These are phyloP conservation scores for Saturnispora besseyi DNA, from an alignment of 805 yeast species.

Conservation along the genomic window DNA sequence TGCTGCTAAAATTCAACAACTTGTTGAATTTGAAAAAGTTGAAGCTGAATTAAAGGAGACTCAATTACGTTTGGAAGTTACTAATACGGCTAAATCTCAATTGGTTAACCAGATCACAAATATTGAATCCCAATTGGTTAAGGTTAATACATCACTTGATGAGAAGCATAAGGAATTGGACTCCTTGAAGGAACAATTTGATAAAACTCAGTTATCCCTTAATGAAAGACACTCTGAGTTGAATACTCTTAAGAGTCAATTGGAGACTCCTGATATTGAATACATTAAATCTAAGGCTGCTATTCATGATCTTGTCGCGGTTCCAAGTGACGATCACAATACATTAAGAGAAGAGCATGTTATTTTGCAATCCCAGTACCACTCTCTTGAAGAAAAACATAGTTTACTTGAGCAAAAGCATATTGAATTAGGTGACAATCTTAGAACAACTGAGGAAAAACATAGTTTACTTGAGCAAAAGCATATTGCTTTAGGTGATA, in stretches of 20 bases:
- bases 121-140: neutral
- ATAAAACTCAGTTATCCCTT: neutral
- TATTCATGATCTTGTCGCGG: conserved; percentile 10
- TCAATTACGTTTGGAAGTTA: neutral
- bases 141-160: neutral
- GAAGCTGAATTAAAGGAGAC: neutral
- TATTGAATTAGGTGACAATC: neutral
- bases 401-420: neutral
- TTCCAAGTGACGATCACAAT: conserved; percentile 10
- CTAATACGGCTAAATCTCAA: neutral
- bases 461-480: neutral
- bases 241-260: neutral
- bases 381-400: neutral
- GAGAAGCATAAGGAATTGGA: neutral
- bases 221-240: neutral
- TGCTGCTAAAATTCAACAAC: neutral
- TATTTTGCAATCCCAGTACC: neutral
- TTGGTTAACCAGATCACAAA: neutral
- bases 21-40: neutral
- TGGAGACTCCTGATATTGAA: conserved; percentile 9
- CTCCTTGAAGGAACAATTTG: too few relatives aligned
- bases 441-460: neutral
- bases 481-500: too few relatives aligned
- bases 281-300: conserved; percentile 14
- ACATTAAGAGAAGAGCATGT: conserved; percentile 4